Evolutionary conservation across 2,329 filamentous ascomycete genomes (phyloP).

Genomic region (Phoma sp.): DNA sequence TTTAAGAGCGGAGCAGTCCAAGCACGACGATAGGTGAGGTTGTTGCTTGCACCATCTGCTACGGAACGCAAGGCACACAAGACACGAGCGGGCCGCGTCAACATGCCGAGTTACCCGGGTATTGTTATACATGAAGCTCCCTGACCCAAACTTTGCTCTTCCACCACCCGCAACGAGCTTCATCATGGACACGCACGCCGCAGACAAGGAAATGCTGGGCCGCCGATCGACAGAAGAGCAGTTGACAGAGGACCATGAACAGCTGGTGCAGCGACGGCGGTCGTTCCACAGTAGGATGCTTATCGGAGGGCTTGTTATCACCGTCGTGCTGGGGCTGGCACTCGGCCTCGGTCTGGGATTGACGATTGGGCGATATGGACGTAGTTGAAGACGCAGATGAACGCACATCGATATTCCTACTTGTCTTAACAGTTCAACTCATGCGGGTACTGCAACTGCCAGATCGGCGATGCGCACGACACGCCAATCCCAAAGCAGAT

Average conservation of each 20-base stretch:
- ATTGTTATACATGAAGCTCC: conserved; percentile 7
- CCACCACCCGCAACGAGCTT: background rate
- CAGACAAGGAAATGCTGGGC: conserved; percentile 10
- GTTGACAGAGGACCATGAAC: background rate
- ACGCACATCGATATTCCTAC: too few relatives aligned
- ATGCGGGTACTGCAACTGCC: too few relatives aligned
- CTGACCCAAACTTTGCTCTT: background rate
- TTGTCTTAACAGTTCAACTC: background rate
- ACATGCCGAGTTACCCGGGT: conserved; percentile 14
- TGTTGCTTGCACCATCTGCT: background rate
- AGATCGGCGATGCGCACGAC: too few relatives aligned
- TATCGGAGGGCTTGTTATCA: conserved; percentile 24
- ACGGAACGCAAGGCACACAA: conserved; percentile 17
- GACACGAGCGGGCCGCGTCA: conserved; percentile 4
- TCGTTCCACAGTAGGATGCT: conserved; percentile 30
- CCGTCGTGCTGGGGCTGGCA: conserved; percentile 55
- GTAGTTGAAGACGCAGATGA: background rate
- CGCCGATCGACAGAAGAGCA: conserved; percentile 3
- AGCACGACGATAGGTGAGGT: background rate
- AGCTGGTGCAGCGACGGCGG: background rate
- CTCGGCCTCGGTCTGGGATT: conserved; percentile 67
- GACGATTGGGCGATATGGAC: conserved; percentile 36
- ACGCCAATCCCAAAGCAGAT: too few relatives aligned
- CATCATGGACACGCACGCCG: background rate
- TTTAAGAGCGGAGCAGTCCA: background rate